Conservation (phyloP, 2,329 filamentous ascomycete genomes). For the Bipolaris zeicola region DNA sequence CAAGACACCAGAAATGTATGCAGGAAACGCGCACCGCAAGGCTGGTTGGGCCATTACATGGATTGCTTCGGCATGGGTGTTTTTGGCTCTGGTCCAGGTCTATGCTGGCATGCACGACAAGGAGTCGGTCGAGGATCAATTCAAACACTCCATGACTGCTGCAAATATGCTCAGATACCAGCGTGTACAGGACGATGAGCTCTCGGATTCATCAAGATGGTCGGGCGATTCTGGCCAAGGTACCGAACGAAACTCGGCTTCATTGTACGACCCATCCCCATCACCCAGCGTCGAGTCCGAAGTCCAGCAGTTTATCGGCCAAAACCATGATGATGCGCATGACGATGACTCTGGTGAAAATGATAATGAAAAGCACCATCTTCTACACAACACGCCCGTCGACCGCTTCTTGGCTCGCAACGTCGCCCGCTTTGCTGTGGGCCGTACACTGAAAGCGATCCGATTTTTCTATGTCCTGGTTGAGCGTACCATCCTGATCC, state of each 20-base stretch:
- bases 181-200: conserved; percentile 42
- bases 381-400: conserved; percentile 55
- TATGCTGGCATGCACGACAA: conserved; percentile 58
- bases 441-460: conserved; percentile 62
- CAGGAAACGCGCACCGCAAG: conserved; percentile 85
- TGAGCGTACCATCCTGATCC: conserved; percentile 76
- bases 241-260: conserved; percentile 71
- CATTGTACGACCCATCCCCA: conserved; percentile 67
- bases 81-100: conserved; percentile 69
- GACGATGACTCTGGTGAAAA: conserved; percentile 54
- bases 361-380: conserved; percentile 52
- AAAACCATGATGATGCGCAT: conserved; percentile 47
- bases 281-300: conserved; percentile 63
- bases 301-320: conserved; percentile 44
- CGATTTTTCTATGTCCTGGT: conserved; percentile 68
- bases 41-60: conserved; percentile 83
- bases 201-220: conserved; percentile 39
- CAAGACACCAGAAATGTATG: conserved; percentile 83
- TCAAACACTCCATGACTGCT: conserved; percentile 37
- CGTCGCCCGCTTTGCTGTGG: conserved; percentile 62
- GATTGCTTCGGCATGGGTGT: conserved; percentile 71
- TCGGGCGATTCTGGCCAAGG: conserved; percentile 63
- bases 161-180: conserved; percentile 49
- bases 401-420: conserved; percentile 60
- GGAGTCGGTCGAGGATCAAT: conserved; percentile 25